Evolutionary conservation across 2,329 filamentous ascomycete species (phyloP).

Genomic region (Fusarium camptoceras): DNA sequence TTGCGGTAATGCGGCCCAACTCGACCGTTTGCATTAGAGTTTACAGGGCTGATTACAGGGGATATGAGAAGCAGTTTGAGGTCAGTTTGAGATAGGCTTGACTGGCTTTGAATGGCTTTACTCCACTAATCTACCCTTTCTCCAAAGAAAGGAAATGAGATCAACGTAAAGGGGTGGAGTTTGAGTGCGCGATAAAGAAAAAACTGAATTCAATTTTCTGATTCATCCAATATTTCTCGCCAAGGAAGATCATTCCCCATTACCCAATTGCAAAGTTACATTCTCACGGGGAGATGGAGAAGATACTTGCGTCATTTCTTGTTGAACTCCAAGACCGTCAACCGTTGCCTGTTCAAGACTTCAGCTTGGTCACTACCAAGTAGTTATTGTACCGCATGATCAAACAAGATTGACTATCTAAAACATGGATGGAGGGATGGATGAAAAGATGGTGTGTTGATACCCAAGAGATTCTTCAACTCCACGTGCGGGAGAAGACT

Average conservation of each 20-base stretch:
- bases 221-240: constrained; percentile 7
- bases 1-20: constrained; percentile 34
- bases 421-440: background rate
- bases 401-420: background rate
- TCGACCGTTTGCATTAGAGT: constrained; percentile 26
- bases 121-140: background rate
- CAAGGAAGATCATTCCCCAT: background rate
- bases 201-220: background rate
- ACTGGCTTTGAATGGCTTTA: background rate
- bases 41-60: constrained; percentile 32
- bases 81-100: constrained; percentile 18
- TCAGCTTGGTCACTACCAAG: background rate
- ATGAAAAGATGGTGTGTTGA: background rate
- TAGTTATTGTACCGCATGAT: background rate
- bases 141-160: background rate
- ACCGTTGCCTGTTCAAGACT: constrained; percentile 19
- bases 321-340: background rate
- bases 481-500: constrained; percentile 43
- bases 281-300: background rate
- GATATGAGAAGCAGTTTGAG: background rate
- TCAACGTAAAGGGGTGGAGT: background rate
- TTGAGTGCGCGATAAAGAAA: background rate
- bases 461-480: constrained; percentile 8
- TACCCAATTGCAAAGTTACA: background rate
- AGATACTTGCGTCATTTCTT: constrained; percentile 13